Evolutionary conservation across 306 rosid genomes (phyloP), one percentile per base, ranked within the genome.

Genomic region (Hippophae rhamnoides): DNA sequence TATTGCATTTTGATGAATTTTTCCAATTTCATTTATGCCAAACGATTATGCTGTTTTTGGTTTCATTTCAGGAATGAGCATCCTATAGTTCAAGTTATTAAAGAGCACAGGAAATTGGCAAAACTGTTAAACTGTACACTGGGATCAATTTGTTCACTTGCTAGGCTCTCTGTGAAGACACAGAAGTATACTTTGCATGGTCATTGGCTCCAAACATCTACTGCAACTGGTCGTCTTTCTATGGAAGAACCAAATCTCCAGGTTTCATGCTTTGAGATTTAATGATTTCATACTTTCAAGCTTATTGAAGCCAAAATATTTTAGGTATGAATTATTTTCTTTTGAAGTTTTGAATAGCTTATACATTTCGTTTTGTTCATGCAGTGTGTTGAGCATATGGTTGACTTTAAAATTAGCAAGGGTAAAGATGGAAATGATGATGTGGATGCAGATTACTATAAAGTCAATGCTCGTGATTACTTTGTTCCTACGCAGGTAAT

Each of bases 191-290:
- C 98, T 6, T 74, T 92, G 71, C 95, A 92, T 60, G 98, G 96
- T 69, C 95, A 71, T 75, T 92, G 98, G 98, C 93, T 88, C 64
- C 98, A 92, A 73, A 87, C 93, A 60, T 87, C 95, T 25, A 92
- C 98, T 7, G 96, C 98, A 63, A 92, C 98, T 65, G 98, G 98
- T 61, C 83, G 98, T 68, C 96, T 87, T 74, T 92, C 98, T 66
- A 92, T 87, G 83, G 98, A 92, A 78, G 98, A 87, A 65, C 98
- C 98, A 58, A 92, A 92, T 74, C 98, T 87, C 73, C 98, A 92
- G 95, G 98, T 92, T 66, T 25, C 23, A 54, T 58, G 8, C 3
- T 41, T 25, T 31, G 13, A 69, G 52, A 44, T 54, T 43, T 68
- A 18, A 12, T 51, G 51, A 3, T 66, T 51, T 43, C 65, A 8